A percentile compares a stretch with the other conserved stretches of the same genome.
phyloP scores from a whole-genome alignment of 257 asterid genomes.

The Solanum raphanifolium region DNA sequence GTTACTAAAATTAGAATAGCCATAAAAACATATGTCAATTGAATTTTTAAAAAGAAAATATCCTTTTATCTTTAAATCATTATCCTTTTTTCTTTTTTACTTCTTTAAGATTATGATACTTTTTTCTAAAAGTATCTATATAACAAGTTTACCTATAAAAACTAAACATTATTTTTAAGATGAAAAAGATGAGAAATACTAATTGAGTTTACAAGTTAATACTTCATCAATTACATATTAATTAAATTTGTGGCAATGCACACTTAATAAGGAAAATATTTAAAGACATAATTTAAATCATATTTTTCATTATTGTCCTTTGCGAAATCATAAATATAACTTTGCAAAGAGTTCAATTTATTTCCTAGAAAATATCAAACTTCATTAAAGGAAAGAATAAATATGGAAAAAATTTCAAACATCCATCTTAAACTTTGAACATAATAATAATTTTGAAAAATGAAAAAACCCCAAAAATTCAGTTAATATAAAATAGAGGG shows the following conservation, averaged over 20 bases:
- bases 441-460: too few species aligned
- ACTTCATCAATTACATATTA: too few species aligned
- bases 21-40: background rate
- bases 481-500: too few species aligned
- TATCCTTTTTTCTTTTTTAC: background rate
- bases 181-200: background rate
- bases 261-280: background rate
- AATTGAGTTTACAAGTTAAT: too few species aligned
- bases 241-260: background rate
- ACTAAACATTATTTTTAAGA: background rate
- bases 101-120: background rate
- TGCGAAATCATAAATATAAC: background rate
- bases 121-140: background rate
- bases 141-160: background rate
- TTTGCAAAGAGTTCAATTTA: too few species aligned
- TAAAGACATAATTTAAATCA: background rate
- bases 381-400: background rate
- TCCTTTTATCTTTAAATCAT: background rate
- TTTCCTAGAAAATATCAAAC: background rate
- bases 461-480: too few species aligned
- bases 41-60: background rate
- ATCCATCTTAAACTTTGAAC: background rate
- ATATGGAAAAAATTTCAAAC: background rate
- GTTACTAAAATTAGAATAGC: conserved; percentile 12
- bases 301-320: background rate